Evolutionary conservation across 345 rosid genomes (phyloP).

Genomic region (Salix caprea): DNA sequence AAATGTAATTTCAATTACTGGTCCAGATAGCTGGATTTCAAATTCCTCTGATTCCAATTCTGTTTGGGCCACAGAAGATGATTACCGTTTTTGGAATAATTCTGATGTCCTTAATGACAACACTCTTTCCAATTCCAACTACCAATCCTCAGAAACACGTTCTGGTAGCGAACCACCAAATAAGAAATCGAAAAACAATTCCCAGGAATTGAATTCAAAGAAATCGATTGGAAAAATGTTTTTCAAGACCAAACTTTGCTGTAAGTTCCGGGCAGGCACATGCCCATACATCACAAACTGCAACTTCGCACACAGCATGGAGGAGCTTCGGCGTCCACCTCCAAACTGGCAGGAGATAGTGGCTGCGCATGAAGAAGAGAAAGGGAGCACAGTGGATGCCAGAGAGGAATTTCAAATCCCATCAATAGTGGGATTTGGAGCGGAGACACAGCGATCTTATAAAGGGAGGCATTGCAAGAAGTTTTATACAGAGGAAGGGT

Average conservation of each 20-base stretch:
- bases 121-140: constrained; percentile 42
- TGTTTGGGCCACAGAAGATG: constrained; percentile 93
- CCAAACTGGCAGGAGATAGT: constrained; percentile 71
- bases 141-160: constrained; percentile 40
- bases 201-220: constrained; percentile 48
- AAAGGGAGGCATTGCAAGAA: constrained; percentile 97
- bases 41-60: constrained; percentile 43
- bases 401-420: constrained; percentile 93
- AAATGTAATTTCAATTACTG: constrained; percentile 47
- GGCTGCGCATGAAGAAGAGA: constrained; percentile 66
- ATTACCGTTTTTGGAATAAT: constrained; percentile 63
- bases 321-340: constrained; percentile 85
- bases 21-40: constrained; percentile 60
- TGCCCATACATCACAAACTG: constrained; percentile 69
- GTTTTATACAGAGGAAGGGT: constrained; percentile 92
- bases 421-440: constrained; percentile 43
- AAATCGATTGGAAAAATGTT: constrained; percentile 71
- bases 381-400: constrained; percentile 22
- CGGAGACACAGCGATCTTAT: constrained; percentile 56
- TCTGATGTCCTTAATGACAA: constrained; percentile 34
- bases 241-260: constrained; percentile 86
- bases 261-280: constrained; percentile 67
- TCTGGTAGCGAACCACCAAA: constrained; percentile 51
- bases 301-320: constrained; percentile 82
- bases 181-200: constrained; percentile 50